phyloP scores from a whole-genome alignment of 441 rosid genomes.

The Croton setiger region DNA sequence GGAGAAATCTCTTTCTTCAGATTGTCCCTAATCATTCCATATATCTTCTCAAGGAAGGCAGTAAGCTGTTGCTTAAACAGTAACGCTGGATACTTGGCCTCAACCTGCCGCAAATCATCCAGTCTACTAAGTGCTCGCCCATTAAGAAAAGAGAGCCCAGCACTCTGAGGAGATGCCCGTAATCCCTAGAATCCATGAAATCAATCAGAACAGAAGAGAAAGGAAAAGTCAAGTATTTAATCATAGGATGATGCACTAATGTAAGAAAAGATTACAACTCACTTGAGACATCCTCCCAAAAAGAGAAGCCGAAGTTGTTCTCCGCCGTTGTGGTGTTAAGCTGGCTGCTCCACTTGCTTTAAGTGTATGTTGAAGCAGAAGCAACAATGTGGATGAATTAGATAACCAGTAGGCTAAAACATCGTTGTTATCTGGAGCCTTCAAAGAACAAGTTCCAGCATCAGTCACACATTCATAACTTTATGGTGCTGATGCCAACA shows the following conservation, averaged over 20 bases:
- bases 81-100: constrained; percentile 99
- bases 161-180: constrained; percentile 90
- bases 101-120: constrained; percentile 95
- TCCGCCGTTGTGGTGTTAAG: constrained; percentile 94
- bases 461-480: constrained; percentile 25
- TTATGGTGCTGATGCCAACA: constrained; percentile 13
- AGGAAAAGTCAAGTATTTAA: constrained; percentile 7
- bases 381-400: constrained; percentile 84
- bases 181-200: constrained; percentile 55
- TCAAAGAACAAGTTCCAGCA: constrained; percentile 28
- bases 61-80: constrained; percentile 99
- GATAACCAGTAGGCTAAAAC: constrained; percentile 94
- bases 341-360: constrained; percentile 99
- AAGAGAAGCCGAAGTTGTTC: constrained; percentile 89
- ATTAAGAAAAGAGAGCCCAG: constrained; percentile 84
- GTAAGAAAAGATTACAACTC: constrained; percentile 27
- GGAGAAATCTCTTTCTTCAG: constrained; percentile 98
- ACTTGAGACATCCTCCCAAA: constrained; percentile 99
- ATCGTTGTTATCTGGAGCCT: constrained; percentile 91
- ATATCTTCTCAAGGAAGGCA: constrained; percentile 98
- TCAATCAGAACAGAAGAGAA: constrained; percentile 14
- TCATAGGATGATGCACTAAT: not conserved
- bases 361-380: constrained; percentile 96
- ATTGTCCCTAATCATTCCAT: constrained; percentile 99
- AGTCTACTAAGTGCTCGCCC: constrained; percentile 73